Evolutionary conservation across 306 rosid species (phyloP).

Genomic region (Erythrophleum fordii): DNA sequence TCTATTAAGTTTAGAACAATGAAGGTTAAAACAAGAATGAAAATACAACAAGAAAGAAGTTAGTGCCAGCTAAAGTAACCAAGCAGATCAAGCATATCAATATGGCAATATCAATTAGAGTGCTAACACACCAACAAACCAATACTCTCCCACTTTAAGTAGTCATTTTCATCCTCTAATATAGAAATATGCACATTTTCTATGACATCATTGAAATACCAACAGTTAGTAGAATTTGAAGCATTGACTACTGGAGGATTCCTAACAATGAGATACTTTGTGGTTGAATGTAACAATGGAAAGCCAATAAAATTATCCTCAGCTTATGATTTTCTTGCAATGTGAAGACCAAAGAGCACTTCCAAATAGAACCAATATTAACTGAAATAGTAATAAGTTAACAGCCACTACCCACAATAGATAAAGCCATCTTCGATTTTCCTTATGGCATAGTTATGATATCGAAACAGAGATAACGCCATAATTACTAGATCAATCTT

Average conservation of each 20-base stretch:
- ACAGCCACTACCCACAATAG: conserved; percentile 61
- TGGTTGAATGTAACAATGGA: conserved; percentile 39
- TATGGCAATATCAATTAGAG: too few species aligned
- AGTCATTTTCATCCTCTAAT: conserved; percentile 31
- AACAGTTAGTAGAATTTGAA: conserved; percentile 41
- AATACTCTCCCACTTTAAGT: conserved; percentile 33
- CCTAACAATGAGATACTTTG: conserved; percentile 52
- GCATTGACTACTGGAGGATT: conserved; percentile 52
- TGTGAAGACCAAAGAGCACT: conserved; percentile 58
- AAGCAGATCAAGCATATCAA: too few species aligned
- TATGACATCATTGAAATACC: conserved; percentile 36
- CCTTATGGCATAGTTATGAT: conserved; percentile 47
- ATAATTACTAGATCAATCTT: too few species aligned
- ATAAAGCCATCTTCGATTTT: conserved; percentile 59
- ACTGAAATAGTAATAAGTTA: conserved; percentile 64
- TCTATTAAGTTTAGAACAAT: too few species aligned
- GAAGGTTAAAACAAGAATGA: too few species aligned
- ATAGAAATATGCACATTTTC: conserved; percentile 30
- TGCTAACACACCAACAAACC: too few species aligned
- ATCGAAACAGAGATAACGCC: too few species aligned
- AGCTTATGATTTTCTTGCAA: conserved; percentile 42
- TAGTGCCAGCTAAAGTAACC: too few species aligned
- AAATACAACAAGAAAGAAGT: too few species aligned
- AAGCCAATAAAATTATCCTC: conserved; percentile 13
- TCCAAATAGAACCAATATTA: conserved; percentile 70